Evolutionary conservation across 208 protist genomes (phyloP), one percentile per base, ranked within the genome.

Genomic region (Leishmania tropica): DNA sequence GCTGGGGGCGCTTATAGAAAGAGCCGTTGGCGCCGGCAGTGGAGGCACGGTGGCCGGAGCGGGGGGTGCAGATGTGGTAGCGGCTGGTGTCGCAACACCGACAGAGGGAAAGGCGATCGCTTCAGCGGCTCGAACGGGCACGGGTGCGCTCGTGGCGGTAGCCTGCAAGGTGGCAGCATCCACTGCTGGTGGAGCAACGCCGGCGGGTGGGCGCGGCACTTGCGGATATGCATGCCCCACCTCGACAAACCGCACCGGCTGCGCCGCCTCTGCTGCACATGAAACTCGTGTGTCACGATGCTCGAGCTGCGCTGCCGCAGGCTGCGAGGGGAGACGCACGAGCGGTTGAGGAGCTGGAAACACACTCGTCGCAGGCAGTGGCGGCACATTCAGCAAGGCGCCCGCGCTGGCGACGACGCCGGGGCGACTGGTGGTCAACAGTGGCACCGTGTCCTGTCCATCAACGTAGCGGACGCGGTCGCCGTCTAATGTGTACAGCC

Each of bases 301-400:
- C 24, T 54, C 45, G 24, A 21, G 45, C 70, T 31, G 45, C 0
- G 47, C 70, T 19, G 21, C 8, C 28, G 45, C 42, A 13, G 70
- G 0, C 35, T 74, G 76, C 60, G n/a, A 47, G 6, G 72, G 75
- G 0, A 91, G 78, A 24, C 68, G 85, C 47, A 92, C 80, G 21
- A 96, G 79, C 21, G 91, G 68, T 8, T 86, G 89, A 15, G 91
- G 90, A 0, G 84, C 83, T 8, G 74, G 76, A 74, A 93, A 94
- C 10, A 96, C 93, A 80, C 76, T 83, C 62, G 85, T 89, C 64
- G 93, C 62, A 15, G 93, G 93, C 51, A 96, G 73, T 31, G 89
- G 71, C 5, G 93, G 93, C 35, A 84, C 86, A 10, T 73, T 75
- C 15, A 92, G 42, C 70, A 80, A 10, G 15, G 4, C 31, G 3